phyloP scores from a whole-genome alignment of 2,329 filamentous ascomycete species.

The Zopfia rhizophila region DNA sequence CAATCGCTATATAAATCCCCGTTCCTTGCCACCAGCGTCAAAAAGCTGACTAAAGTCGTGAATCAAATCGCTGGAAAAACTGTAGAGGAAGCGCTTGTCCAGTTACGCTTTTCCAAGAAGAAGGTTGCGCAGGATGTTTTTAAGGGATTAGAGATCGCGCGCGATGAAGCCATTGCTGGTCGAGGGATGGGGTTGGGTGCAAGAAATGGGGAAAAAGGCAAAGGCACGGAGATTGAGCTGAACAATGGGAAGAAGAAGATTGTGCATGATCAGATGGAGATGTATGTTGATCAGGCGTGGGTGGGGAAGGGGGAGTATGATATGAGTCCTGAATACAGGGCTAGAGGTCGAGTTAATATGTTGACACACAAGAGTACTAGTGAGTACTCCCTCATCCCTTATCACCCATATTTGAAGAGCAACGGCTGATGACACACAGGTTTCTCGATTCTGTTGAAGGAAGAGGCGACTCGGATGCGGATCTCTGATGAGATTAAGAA shows the following conservation, averaged over 20 bases:
- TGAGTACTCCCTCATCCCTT: constrained; percentile 58
- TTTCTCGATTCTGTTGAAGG: constrained; percentile 85
- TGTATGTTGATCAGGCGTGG: constrained; percentile 95
- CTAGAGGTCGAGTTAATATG: constrained; percentile 75
- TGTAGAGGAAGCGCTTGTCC: constrained; percentile 90
- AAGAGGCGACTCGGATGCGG: constrained; percentile 89
- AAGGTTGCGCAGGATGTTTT: constrained; percentile 84
- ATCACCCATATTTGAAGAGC: constrained; percentile 8
- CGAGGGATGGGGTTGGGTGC: constrained; percentile 82
- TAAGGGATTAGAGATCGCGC: constrained; percentile 81
- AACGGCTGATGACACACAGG: constrained; percentile 59
- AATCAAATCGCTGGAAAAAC: constrained; percentile 92
- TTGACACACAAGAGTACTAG: constrained; percentile 79
- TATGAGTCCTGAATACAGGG: constrained; percentile 74
- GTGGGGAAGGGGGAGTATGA: constrained; percentile 73
- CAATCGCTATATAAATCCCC: constrained; percentile 71
- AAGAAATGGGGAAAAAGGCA: constrained; percentile 10
- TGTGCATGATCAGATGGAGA: constrained; percentile 77
- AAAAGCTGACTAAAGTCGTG: constrained; percentile 89
- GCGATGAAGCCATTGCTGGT: constrained; percentile 80
- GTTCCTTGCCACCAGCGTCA: constrained; percentile 83
- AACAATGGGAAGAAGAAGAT: constrained; percentile 79
- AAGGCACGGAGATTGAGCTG: constrained; percentile 69
- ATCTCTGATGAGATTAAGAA: constrained; percentile 80
- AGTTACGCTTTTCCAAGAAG: constrained; percentile 97